Conservation (phyloP, 2,329 filamentous ascomycete species). For the Aspergillus fructus region DNA sequence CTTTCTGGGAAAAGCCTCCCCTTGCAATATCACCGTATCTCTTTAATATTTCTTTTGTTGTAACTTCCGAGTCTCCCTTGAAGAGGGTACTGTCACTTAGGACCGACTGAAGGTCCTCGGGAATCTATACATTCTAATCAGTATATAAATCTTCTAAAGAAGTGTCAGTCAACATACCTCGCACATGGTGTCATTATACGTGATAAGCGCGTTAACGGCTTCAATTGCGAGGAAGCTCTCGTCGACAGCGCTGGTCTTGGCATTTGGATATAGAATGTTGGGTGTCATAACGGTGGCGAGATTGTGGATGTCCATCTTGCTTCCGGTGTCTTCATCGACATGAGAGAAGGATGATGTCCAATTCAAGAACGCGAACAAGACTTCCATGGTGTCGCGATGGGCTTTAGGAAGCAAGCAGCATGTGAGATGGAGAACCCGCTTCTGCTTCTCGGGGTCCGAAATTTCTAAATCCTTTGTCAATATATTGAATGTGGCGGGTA, state of each 20-base stretch:
- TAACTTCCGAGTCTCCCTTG: conserved; percentile 79
- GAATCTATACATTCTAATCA: conserved; percentile 62
- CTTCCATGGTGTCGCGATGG: conserved; percentile 90
- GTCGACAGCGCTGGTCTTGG: conserved; percentile 70
- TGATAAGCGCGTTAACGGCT: conserved; percentile 86
- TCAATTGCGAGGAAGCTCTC: conserved; percentile 93
- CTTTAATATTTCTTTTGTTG: conserved; percentile 95
- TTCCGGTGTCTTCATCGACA: conserved; percentile 92
- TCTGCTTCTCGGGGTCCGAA: conserved; percentile 73
- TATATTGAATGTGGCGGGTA: background rate
- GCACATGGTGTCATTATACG: conserved; percentile 94
- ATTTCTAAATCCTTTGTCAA: conserved; percentile 57
- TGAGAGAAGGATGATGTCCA: conserved; percentile 98
- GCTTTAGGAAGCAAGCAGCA: conserved; percentile 91
- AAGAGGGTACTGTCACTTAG: conserved; percentile 81
- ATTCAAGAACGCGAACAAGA: conserved; percentile 92
- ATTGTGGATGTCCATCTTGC: conserved; percentile 99
- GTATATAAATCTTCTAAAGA: conserved; percentile 17
- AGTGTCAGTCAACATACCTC: conserved; percentile 63
- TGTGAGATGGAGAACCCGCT: conserved; percentile 82
- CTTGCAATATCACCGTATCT: conserved; percentile 81
- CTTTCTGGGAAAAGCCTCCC: conserved; percentile 59
- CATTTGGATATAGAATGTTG: conserved; percentile 79
- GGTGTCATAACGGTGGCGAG: conserved; percentile 95
- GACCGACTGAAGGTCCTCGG: conserved; percentile 83